Conservation (phyloP, 2,329 filamentous ascomycete species). For the Hymenoscyphus salicellus region DNA sequence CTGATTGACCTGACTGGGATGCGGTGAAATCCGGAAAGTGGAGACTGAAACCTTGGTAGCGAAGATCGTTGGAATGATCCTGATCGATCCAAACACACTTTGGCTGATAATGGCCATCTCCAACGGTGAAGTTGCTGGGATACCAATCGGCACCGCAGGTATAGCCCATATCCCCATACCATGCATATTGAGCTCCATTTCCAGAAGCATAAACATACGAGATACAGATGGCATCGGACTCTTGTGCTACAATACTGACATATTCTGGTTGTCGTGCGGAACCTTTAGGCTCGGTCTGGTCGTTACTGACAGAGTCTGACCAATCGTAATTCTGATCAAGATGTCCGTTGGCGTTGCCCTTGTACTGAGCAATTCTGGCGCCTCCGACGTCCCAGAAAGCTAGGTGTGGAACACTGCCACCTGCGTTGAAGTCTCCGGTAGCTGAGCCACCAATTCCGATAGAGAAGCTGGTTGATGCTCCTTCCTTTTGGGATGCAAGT, state of each 20-base stretch:
- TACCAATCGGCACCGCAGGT: conserved; percentile 1
- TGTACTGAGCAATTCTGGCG: neutral
- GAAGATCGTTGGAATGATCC: too few relatives aligned
- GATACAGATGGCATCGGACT: too few relatives aligned
- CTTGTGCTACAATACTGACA: too few relatives aligned
- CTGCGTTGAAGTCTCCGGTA: too few relatives aligned
- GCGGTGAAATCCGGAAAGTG: too few relatives aligned
- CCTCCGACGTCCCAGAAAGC: too few relatives aligned
- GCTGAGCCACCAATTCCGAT: too few relatives aligned
- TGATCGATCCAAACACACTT: neutral
- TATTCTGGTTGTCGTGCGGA: neutral
- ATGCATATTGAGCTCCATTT: conserved; percentile 2
- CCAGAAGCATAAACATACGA: neutral
- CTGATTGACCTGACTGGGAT: too few relatives aligned
- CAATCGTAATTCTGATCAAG: neutral
- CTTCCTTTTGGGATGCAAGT: too few relatives aligned
- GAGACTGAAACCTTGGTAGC: too few relatives aligned
- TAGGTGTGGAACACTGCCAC: too few relatives aligned
- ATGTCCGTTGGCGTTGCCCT: neutral
- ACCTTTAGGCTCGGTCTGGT: neutral
- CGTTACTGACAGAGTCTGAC: neutral
- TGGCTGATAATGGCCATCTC: conserved; percentile 1
- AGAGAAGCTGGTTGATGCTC: too few relatives aligned
- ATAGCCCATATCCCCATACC: neutral
- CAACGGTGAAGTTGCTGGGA: neutral